These are phyloP conservation scores for Tricholoma bakamatsutake DNA, from an alignment of 768 basidiomycete genomes.

Conservation along the genomic window DNA sequence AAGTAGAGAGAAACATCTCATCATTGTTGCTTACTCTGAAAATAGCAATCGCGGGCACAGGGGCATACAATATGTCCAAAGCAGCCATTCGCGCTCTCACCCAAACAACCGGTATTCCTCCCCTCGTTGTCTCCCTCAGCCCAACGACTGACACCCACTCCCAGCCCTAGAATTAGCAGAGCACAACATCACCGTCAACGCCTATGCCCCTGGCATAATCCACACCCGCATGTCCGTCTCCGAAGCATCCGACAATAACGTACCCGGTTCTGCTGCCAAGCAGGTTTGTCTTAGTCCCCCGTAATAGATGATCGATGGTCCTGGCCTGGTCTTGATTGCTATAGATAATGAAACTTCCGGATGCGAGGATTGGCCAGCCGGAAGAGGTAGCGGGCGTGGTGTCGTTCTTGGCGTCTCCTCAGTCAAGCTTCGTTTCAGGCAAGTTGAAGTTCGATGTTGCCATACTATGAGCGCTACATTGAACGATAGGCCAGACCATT, in stretches of 20 bases:
- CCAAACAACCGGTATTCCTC: slow-evolving; percentile 28
- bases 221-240: not conserved
- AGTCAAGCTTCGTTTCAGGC: slow-evolving; percentile 29
- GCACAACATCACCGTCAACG: slow-evolving; percentile 31
- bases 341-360: not conserved
- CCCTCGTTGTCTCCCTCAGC: not conserved
- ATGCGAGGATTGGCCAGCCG: slow-evolving; percentile 20
- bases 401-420: slow-evolving; percentile 27
- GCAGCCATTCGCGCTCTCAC: slow-evolving; percentile 37
- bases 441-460: not conserved
- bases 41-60: slow-evolving; percentile 10
- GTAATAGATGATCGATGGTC: not conserved
- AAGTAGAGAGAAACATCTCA: too few species aligned
- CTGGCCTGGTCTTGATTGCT: not conserved
- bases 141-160: slow-evolving; percentile 3
- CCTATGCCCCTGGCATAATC: slow-evolving; percentile 30
- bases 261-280: not conserved
- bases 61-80: slow-evolving; percentile 32
- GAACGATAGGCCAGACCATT: too few species aligned
- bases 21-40: not conserved
- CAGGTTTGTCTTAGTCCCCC: not conserved
- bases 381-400: slow-evolving; percentile 29
- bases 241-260: not conserved
- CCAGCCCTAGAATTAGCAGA: slow-evolving; percentile 23
- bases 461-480: too few species aligned